Base-by-base conservation (phyloP, 768 basidiomycete species). In the Trametes cingulata region DNA sequence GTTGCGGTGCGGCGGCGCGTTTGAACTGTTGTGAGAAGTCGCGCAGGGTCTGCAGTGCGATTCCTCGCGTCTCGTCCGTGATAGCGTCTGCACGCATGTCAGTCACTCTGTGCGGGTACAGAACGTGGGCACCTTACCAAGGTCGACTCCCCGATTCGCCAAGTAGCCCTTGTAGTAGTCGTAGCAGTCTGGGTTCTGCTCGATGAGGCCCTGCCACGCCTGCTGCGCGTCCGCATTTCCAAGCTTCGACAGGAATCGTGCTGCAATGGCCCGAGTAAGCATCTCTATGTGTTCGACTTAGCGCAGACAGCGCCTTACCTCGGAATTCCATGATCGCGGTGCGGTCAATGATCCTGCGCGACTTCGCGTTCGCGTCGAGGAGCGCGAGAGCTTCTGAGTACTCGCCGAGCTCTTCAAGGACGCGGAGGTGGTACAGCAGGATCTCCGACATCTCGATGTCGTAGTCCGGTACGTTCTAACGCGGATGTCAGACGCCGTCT, bases 391-490 rank as follows among this genome's bases (percentile, higher is more conserved):
- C 90, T 50, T 83, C 82, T 0, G 78, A 71, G 43, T 80, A 76
- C 54, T 90, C 82, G 41, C 84, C 89, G 24, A 87, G 69, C 24
- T 93, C 89, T 68, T 93, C 90, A 20, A 95, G 77, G 1, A 93
- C 68, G 25, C 76, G 78, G 42, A 93, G 73, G 69, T 94, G 86
- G 71, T 91, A 95, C 5, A 95, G 78, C 33, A 93, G 70, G 1
- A 89, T 78, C 75, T 96, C 94, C 1, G 90, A 91, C 63, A 89
- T 87, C 63, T 96, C 93, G 53, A 86, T 78, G 69, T 96, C 93
- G 65, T 87, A 85, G 63, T 84, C 73, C 20, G 91, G 85, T 9
- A 94, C 78, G 62, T 93, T 88, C 88, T 93, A 61, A n/a, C n/a
- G n/a, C n/a, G n/a, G n/a, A n/a, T n/a, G n/a, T n/a, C n/a, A n/a